A percentile compares a stretch with the other conserved stretches of the same genome.
These are phyloP conservation scores for Sporothrix curviconia DNA, from an alignment of 2,329 filamentous ascomycete genomes.

Conservation along the genomic window DNA sequence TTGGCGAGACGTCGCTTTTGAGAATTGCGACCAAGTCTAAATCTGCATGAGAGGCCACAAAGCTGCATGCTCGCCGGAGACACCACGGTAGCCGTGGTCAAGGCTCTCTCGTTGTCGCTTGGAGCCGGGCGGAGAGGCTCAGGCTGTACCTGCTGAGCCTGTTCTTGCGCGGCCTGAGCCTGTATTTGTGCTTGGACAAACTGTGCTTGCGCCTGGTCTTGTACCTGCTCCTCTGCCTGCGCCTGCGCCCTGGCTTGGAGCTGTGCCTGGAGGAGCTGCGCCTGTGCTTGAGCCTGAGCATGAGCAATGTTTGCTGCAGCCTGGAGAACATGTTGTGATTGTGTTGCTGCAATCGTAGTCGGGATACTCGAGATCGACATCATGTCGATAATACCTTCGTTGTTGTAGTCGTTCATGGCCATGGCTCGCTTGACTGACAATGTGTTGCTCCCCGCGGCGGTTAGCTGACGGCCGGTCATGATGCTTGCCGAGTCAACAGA, in stretches of 20 bases:
- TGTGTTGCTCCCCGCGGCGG: neutral
- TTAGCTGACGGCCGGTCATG: neutral
- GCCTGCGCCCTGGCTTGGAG: neutral
- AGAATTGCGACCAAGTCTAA: neutral
- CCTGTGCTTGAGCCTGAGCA: conserved; percentile 3
- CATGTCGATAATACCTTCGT: neutral
- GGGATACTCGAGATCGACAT: neutral
- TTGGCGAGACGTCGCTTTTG: neutral
- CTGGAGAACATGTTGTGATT: neutral
- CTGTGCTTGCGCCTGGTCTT: neutral
- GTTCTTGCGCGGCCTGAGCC: neutral
- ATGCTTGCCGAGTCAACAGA: neutral
- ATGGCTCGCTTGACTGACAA: neutral
- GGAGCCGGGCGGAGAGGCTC: conserved; percentile 4
- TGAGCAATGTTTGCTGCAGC: conserved; percentile 3
- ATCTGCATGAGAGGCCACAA: conserved; percentile 14
- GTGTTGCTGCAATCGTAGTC: neutral
- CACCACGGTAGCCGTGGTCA: conserved; percentile 10
- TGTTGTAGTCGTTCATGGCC: conserved; percentile 1
- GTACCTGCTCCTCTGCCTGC: neutral
- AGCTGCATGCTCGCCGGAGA: conserved; percentile 7
- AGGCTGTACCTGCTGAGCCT: neutral
- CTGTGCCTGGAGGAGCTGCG: neutral
- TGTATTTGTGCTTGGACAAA: neutral
- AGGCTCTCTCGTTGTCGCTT: conserved; percentile 10